Evolutionary conservation across 805 yeast species (phyloP), one percentile per base, ranked within the genome.

Genomic region (Metschnikowia cubensis): DNA sequence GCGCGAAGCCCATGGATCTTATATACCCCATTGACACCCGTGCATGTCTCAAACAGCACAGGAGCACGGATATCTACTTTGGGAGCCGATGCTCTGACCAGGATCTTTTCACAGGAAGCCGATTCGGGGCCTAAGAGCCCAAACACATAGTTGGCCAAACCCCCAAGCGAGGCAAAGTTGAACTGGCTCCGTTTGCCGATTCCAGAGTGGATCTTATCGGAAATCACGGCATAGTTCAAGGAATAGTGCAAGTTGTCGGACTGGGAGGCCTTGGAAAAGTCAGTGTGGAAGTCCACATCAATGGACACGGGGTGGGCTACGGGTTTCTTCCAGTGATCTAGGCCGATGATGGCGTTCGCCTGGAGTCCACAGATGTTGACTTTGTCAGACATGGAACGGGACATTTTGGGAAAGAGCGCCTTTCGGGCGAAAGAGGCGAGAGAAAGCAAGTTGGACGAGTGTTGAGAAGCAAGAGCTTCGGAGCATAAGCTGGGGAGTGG

Each of bases 191-290:
- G 65, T 5, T 63, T 47, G 37, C 73, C 78, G 54, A 87, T 79
- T 55, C 68, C 78, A 4, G 74, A 71, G 36, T 79, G 65, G n/a
- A 92, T 69, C 37, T 81, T 80, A 45, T 89, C 74, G 3, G 92
- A 81, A 4, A 92, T 77, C 4, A 83, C 90, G 2, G 96, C 97
- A 66, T 92, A 92, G 67, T 92, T 92, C 55, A 92, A 78, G 4
- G 97, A 86, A 60, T 86, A 82, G 51, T 81, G 79, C 58, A 92
- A 74, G 61, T 91, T 92, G 67, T 92, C 98, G 0, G 84, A 80
- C 11, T 69, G 67, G n/a, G 92, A 82, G n/a, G 96, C 91, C 49
- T 78, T 71, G 21, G 78, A 73, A 59, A 91, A 85, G 59, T 83
- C 82, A 0, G 96, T 87, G 33, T 70, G 70, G 53, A 88, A 76